These are phyloP conservation scores for Macrolepiota albuminosa DNA, from an alignment of 768 basidiomycete species.

Conservation along the genomic window DNA sequence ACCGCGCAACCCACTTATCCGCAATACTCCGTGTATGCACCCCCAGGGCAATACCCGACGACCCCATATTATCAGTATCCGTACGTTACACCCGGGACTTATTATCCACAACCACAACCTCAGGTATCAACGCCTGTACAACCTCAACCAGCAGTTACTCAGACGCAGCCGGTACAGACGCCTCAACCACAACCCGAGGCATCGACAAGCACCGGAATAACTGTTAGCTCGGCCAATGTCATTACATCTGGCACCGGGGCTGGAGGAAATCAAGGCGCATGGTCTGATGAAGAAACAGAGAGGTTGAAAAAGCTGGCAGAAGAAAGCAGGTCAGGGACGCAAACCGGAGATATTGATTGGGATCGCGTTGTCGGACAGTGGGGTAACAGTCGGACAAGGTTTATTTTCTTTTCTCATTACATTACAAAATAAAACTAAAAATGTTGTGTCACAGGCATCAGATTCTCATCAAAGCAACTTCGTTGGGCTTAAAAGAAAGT, in stretches of 20 bases:
- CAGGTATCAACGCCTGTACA: constrained; percentile 12
- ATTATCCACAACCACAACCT: constrained; percentile 20
- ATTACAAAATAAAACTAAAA: background rate
- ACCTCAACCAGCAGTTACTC: background rate
- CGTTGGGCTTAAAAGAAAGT: constrained; percentile 74
- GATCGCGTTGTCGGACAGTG: constrained; percentile 72
- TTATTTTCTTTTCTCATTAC: constrained; percentile 12
- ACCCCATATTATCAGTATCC: constrained; percentile 60
- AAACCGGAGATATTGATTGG: constrained; percentile 70
- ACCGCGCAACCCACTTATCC: constrained; percentile 38
- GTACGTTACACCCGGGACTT: constrained; percentile 18
- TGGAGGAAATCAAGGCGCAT: constrained; percentile 59
- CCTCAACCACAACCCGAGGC: constrained; percentile 16
- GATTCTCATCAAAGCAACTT: constrained; percentile 76
- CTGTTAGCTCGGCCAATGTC: constrained; percentile 17
- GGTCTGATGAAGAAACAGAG: constrained; percentile 77
- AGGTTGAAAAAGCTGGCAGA: constrained; percentile 65
- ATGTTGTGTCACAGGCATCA: constrained; percentile 53
- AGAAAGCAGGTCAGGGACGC: constrained; percentile 46
- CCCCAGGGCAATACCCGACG: constrained; percentile 48
- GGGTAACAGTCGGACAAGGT: constrained; percentile 74
- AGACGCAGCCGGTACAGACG: constrained; percentile 14
- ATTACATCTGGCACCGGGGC: constrained; percentile 25
- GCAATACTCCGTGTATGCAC: constrained; percentile 38
- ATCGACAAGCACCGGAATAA: constrained; percentile 17